These are phyloP conservation scores for Poronia punctata DNA, from an alignment of 495 filamentous ascomycete genomes.

Conservation along the genomic window DNA sequence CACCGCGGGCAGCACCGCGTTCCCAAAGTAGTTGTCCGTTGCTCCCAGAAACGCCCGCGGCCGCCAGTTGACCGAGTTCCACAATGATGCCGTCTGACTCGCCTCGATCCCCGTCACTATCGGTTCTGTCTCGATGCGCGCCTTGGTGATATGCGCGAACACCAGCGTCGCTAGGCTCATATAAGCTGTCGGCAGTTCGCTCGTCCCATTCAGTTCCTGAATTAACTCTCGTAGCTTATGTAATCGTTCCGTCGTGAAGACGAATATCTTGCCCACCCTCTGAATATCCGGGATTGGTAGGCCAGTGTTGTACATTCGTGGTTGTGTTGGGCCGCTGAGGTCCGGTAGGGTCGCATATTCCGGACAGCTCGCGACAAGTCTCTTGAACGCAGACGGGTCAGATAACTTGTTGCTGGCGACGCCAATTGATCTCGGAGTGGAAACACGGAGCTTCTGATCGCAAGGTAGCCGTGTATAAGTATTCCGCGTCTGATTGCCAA, in stretches of 20 bases:
- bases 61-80: conserved; percentile 29
- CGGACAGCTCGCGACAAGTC: conserved; percentile 17
- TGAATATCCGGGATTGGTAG: conserved; percentile 17
- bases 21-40: conserved; percentile 28
- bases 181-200: conserved; percentile 21
- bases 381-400: conserved; percentile 13
- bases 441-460: conserved; percentile 16
- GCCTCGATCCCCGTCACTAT: conserved; percentile 15
- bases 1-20: conserved; percentile 23
- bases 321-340: conserved; percentile 25
- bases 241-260: conserved; percentile 22
- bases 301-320: conserved; percentile 14
- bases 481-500: conserved; percentile 25
- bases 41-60: conserved; percentile 22
- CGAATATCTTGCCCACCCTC: conserved; percentile 29
- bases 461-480: conserved; percentile 13
- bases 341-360: conserved; percentile 26
- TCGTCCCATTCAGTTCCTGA: conserved; percentile 10
- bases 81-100: conserved; percentile 16
- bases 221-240: conserved; percentile 20
- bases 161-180: conserved; percentile 25
- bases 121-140: conserved; percentile 17
- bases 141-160: conserved; percentile 24
- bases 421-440: conserved; percentile 6
- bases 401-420: conserved; percentile 14